These are phyloP conservation scores for Diplodia sapinea DNA, from an alignment of 2,329 filamentous ascomycete genomes.

Conservation along the genomic window DNA sequence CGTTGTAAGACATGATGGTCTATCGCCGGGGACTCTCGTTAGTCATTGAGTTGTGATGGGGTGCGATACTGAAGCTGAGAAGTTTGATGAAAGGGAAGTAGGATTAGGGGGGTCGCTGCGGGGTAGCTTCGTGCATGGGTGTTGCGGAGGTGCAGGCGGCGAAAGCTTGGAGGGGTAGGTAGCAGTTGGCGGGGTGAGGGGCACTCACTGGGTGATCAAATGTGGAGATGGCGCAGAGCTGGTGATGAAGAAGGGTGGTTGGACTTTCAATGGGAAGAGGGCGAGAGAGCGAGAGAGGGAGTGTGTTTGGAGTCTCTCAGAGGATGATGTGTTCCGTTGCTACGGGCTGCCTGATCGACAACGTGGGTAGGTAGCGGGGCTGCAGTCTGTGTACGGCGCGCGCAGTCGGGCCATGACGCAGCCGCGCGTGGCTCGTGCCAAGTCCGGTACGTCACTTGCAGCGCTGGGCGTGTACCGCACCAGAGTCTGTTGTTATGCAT, in stretches of 20 bases:
- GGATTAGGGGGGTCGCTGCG: constrained; percentile 9
- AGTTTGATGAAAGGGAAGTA: background rate
- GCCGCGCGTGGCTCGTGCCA: constrained; percentile 24
- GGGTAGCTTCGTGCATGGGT: constrained; percentile 14
- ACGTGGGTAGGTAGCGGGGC: constrained; percentile 4
- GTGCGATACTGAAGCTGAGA: background rate
- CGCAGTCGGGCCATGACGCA: constrained; percentile 14
- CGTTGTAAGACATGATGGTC: constrained; percentile 43
- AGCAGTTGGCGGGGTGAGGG: background rate
- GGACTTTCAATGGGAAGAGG: background rate
- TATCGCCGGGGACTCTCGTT: background rate
- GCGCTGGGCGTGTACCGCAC: background rate
- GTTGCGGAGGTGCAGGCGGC: background rate
- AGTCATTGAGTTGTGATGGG: background rate
- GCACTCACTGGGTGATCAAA: background rate
- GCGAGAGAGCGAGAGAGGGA: background rate
- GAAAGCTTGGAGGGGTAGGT: background rate
- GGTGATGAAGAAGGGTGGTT: background rate
- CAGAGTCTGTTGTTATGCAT: constrained; percentile 17
- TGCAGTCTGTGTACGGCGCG: too few relatives aligned
- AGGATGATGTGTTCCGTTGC: constrained; percentile 11
- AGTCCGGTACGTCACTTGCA: background rate
- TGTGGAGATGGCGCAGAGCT: background rate
- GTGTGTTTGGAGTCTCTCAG: background rate
- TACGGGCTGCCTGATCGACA: constrained; percentile 24